Evolutionary conservation across 306 rosid species (phyloP), one percentile per base, ranked within the genome.

Genomic region (Lathyrus aphaca): DNA sequence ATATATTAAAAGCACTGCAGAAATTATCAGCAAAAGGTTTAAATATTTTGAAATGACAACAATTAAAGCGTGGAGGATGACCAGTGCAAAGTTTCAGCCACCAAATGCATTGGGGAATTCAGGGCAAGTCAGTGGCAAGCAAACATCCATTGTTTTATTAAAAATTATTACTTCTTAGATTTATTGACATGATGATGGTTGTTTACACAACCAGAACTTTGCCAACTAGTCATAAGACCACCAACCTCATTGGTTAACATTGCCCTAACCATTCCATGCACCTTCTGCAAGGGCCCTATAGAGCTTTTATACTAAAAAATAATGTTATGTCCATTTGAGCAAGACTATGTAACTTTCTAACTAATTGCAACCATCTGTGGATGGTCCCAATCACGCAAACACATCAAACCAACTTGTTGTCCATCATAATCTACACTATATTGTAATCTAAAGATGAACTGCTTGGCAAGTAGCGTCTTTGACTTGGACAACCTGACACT

Each of bases 341-440:
- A 16, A 72, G 44, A 66, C 60, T 13, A n/a, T 27, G 65, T 6
- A 59, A 35, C 30, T 61, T 42, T 44, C 49, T 23, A 19, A 49
- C 42, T 43, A 14, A 17, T 69, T 51, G 55, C 32, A 50, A 39
- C 27, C 49, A 61, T 53, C 40, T 42, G 14, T 17, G 4, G 11
- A 29, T 13, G 58, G 3, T 9, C 2, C 40, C 19, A 60, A 17
- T 30, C 56, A 49, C 10, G 27, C 45, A 60, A 25, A 17, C 64
- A 37, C 29, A 59, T 66, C 13, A 5, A 62, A 51, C 18, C 39
- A 16, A 62, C 27, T 30, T 46, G 19, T 29, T 29, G 29, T 13
- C 49, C n/a, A 9, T 56, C 37, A 14, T 49, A 49, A 29, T 57
- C 58, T 37, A 18, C 74, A 45, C 35, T 15, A 51, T 17, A 51